Percentiles rank a stretch among this genome's conserved stretches.
These are phyloP conservation scores for Pseudovirgaria hyperparasitica DNA, from an alignment of 2,329 filamentous ascomycete species.

Conservation along the genomic window DNA sequence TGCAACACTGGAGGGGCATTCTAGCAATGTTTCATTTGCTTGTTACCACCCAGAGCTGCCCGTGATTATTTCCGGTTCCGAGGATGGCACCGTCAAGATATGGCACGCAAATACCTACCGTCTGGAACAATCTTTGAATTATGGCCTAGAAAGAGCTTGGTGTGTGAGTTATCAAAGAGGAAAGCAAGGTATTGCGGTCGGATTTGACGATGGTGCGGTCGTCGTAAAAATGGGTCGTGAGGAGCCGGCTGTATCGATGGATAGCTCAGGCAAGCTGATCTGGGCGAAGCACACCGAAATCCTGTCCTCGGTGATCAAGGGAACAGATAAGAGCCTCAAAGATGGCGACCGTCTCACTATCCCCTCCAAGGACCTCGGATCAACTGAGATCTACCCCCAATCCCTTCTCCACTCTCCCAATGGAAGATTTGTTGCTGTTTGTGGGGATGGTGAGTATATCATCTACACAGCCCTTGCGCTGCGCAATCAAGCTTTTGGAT, in stretches of 20 bases:
- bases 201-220: constrained; percentile 94
- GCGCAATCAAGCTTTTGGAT: constrained; percentile 95
- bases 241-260: constrained; percentile 96
- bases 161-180: constrained; percentile 93
- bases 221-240: constrained; percentile 96
- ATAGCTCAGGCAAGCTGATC: constrained; percentile 86
- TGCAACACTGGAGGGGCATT: constrained; percentile 91
- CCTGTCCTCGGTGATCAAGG: constrained; percentile 88
- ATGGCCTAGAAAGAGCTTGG: constrained; percentile 92
- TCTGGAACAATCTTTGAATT: constrained; percentile 89
- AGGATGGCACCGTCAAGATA: constrained; percentile 94
- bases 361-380: constrained; percentile 87
- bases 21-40: constrained; percentile 95
- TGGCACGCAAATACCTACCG: constrained; percentile 98
- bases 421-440: constrained; percentile 76
- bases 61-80: constrained; percentile 93
- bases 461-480: constrained; percentile 95
- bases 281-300: constrained; percentile 95
- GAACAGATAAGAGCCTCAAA: constrained; percentile 69
- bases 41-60: constrained; percentile 96
- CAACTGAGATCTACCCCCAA: constrained; percentile 93
- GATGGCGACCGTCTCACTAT: constrained; percentile 79
- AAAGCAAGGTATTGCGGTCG: constrained; percentile 86
- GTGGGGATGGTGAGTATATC: constrained; percentile 96
- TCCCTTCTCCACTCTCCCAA: constrained; percentile 94